Percentiles rank a stretch among this genome's conserved stretches.
phyloP scores from a whole-genome alignment of 179 eudicot species.

The Nepenthes alata region DNA sequence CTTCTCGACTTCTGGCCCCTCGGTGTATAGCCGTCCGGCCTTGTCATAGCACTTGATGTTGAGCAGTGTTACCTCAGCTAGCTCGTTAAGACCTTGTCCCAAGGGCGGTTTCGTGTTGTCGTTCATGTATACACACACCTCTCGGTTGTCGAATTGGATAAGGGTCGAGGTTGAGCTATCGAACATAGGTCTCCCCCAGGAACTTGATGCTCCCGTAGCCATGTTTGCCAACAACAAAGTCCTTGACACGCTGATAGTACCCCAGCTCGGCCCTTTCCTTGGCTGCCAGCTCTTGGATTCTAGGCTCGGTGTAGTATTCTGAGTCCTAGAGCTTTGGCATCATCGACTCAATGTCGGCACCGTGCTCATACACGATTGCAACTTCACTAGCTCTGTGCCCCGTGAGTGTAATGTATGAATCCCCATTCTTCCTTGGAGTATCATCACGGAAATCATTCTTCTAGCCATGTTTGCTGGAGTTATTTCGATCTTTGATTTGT shows the following conservation, averaged over 20 bases:
- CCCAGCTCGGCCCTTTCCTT: conserved; percentile 50
- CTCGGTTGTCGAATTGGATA: conserved; percentile 41
- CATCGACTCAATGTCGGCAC: conserved; percentile 61
- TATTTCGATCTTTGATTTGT: conserved; percentile 17
- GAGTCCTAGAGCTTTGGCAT: conserved; percentile 46
- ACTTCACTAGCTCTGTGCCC: conserved; percentile 93
- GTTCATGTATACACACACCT: conserved; percentile 46
- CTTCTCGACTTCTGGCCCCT: conserved; percentile 38
- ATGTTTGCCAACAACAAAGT: conserved; percentile 54
- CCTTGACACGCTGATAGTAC: conserved; percentile 46
- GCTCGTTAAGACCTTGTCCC: conserved; percentile 71
- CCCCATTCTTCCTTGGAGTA: conserved; percentile 37
- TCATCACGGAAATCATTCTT: conserved; percentile 40
- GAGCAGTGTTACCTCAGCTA: conserved; percentile 64
- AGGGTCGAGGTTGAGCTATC: conserved; percentile 52
- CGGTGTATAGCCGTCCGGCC: conserved; percentile 28
- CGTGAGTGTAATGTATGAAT: conserved; percentile 52
- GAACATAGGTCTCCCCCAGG: conserved; percentile 49
- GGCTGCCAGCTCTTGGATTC: conserved; percentile 32
- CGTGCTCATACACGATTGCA: conserved; percentile 84
- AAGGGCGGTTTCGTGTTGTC: conserved; percentile 52
- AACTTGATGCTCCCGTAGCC: conserved; percentile 70
- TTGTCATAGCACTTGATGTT: conserved; percentile 52
- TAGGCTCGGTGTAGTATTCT: conserved; percentile 63
- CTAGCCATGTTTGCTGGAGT: conserved; percentile 25